A percentile compares a stretch with the other conserved stretches of the same genome.
These are phyloP conservation scores for Microglena sp. DNA, from an alignment of 139 green algal genomes.

Conservation along the genomic window DNA sequence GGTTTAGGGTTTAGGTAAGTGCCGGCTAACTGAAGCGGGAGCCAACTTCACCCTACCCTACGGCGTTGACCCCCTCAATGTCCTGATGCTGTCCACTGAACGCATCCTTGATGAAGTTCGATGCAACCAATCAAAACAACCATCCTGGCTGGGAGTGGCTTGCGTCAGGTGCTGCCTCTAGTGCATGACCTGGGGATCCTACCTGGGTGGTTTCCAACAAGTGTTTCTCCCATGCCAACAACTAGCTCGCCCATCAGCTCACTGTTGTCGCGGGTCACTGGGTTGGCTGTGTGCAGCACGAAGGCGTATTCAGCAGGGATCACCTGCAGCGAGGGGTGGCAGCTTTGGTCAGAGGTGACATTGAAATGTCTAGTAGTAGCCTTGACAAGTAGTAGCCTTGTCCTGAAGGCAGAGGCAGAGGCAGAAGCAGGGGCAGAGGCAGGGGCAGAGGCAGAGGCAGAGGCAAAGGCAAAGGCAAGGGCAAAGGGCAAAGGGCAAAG, in stretches of 20 bases:
- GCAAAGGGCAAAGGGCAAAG: too few species aligned
- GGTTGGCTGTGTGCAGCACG: constrained; percentile 85
- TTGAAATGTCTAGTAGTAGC: too few species aligned
- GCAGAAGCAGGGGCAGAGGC: too few species aligned
- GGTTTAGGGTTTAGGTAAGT: too few species aligned
- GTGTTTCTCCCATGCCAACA: constrained; percentile 70
- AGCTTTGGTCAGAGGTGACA: neutral
- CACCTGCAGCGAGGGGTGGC: constrained; percentile 47
- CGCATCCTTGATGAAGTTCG: constrained; percentile 12
- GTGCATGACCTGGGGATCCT: constrained; percentile 6
- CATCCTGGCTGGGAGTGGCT: neutral
- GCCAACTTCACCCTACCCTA: too few species aligned
- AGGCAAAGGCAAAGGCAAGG: too few species aligned
- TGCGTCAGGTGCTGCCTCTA: neutral
- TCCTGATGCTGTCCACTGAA: constrained; percentile 45
- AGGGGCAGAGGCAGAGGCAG: too few species aligned
- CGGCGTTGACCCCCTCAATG: constrained; percentile 68
- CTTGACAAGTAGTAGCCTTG: neutral
- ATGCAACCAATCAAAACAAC: neutral
- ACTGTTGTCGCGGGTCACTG: constrained; percentile 42
- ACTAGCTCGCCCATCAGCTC: constrained; percentile 71
- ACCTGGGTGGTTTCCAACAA: constrained; percentile 76
- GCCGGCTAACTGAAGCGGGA: too few species aligned
- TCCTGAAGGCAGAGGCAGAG: neutral
- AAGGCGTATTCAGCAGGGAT: constrained; percentile 79